Evolutionary conservation across 345 rosid species (phyloP).

Genomic region (Rhodamnia argentea): DNA sequence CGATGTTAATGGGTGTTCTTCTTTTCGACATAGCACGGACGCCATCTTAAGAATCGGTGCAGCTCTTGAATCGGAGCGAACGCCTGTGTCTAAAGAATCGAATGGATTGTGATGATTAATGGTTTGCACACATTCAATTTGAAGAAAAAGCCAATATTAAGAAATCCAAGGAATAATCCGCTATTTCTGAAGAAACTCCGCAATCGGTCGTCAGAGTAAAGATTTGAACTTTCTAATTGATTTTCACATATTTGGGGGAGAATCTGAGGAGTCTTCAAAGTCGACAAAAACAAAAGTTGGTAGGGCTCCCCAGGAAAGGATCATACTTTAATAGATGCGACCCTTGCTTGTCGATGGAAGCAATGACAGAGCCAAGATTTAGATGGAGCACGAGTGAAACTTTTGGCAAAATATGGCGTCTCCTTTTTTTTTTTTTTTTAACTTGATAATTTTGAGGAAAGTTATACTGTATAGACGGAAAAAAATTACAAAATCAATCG

Average conservation of each 20-base stretch:
- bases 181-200: not conserved
- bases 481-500: no score
- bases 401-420: no score
- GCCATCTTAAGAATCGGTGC: not conserved
- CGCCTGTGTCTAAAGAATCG: not conserved
- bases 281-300: not conserved
- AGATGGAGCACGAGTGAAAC: no score
- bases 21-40: not conserved
- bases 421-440: no score
- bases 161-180: not conserved
- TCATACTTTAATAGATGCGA: accelerated
- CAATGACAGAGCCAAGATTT: not conserved
- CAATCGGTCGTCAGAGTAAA: not conserved
- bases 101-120: no score
- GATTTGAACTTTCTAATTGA: not conserved
- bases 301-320: not conserved
- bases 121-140: no score
- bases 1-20: not conserved
- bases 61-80: not conserved
- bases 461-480: no score
- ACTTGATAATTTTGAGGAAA: no score
- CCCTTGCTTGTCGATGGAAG: not conserved
- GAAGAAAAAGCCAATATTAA: not conserved
- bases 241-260: no score
- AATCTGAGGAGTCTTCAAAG: not conserved